These are phyloP conservation scores for Microdochium bolleyi DNA, from an alignment of 2,329 filamentous ascomycete species.

Conservation along the genomic window DNA sequence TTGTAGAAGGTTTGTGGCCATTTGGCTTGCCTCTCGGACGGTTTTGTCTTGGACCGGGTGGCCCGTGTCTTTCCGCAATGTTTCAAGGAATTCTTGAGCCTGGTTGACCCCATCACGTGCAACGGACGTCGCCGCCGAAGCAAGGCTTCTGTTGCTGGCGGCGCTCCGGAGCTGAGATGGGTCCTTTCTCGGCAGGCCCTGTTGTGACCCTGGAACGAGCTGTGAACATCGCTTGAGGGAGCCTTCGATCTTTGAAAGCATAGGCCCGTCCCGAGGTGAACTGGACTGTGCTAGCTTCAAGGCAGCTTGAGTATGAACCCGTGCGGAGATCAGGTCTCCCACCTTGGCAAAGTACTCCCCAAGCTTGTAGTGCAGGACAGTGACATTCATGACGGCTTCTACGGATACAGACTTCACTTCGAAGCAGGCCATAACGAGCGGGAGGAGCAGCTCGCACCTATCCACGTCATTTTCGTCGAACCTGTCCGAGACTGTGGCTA, in stretches of 20 bases:
- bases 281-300: not conserved
- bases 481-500: not conserved
- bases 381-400: not conserved
- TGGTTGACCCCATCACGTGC: not conserved
- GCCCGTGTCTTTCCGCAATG: not conserved
- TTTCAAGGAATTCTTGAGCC: not conserved
- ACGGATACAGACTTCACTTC: not conserved
- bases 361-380: not conserved
- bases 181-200: not conserved
- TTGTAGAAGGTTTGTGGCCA: not conserved
- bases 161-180: not conserved
- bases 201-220: not conserved
- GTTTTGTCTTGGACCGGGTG: not conserved
- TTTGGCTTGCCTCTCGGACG: not conserved
- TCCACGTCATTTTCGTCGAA: not conserved
- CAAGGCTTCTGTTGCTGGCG: not conserved
- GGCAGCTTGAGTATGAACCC: not conserved
- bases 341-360: not conserved
- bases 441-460: not conserved
- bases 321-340: not conserved
- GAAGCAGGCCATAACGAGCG: not conserved
- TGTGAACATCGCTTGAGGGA: not conserved
- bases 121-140: not conserved
- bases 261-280: not conserved
- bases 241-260: not conserved